Evolutionary conservation across 371 early-diverging fungal species (phyloP).

Genomic region (Parasitella parasitica): DNA sequence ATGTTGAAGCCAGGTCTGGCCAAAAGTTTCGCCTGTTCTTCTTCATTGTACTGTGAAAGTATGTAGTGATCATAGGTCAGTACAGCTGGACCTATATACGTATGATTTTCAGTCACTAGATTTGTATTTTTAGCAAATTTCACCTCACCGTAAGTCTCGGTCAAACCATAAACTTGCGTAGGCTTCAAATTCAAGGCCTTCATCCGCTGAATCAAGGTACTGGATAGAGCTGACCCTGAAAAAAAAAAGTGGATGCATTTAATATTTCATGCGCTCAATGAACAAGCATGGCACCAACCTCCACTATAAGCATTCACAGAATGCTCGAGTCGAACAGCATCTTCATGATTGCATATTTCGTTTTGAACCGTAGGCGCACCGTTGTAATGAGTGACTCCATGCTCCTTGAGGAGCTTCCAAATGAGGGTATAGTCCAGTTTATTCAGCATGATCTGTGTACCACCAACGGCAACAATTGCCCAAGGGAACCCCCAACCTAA

Average conservation of each 20-base stretch:
- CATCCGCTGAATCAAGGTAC: constrained; percentile 55
- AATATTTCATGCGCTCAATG: too few relatives aligned
- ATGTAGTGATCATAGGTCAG: constrained; percentile 38
- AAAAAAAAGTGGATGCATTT: not conserved
- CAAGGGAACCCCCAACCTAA: constrained; percentile 68
- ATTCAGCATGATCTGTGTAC: constrained; percentile 57
- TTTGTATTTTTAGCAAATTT: not conserved
- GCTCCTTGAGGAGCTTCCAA: constrained; percentile 53
- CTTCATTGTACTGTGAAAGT: constrained; percentile 30
- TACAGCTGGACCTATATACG: constrained; percentile 39
- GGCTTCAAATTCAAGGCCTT: constrained; percentile 54
- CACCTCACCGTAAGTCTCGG: constrained; percentile 58
- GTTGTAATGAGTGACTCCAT: constrained; percentile 62
- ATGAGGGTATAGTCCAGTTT: constrained; percentile 63
- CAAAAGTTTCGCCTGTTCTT: constrained; percentile 42
- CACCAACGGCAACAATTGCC: constrained; percentile 60
- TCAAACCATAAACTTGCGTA: constrained; percentile 71
- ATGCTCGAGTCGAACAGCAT: constrained; percentile 41
- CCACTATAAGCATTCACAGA: constrained; percentile 56
- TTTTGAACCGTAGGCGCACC: constrained; percentile 73
- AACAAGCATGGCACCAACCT: constrained; percentile 27
- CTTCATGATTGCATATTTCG: constrained; percentile 57
- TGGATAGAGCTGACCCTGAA: constrained; percentile 58
- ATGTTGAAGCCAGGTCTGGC: constrained; percentile 64
- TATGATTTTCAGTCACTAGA: too few relatives aligned